Base-by-base conservation (phyloP, 805 yeast genomes). In the Scheffersomyces stipitis region DNA sequence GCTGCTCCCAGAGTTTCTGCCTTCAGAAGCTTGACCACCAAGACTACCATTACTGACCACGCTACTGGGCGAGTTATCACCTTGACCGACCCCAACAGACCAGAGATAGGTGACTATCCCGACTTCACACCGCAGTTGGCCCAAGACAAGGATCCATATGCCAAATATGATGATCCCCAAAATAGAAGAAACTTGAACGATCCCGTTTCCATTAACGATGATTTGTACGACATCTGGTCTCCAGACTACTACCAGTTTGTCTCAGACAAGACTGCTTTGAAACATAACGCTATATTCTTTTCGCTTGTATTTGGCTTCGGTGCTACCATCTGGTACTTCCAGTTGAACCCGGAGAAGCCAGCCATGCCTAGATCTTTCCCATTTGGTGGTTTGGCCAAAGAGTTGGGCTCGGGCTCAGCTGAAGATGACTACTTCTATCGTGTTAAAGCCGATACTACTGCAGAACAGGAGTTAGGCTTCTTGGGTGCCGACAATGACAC, bases 171-270 rank as follows among this genome's bases (percentile, higher is more conserved):
- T 58, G 91, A 86, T 58, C 85, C 69, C 50, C 95, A 86, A 63
- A 77, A 81, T 60, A 77, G 91, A 67, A 80, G 95, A 64, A 86
- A 86, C 69, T 70, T 76, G 46, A 75, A 78, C 46, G 89, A 86
- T 44, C 86, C 88, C 18, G 60, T 86, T 46, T 81, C 80, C 57
- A 78, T 80, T 37, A 78, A 81, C 51, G 84, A 81, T 48, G 96
- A 86, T 54, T 66, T 77, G 60, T 71, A 81, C 54, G 90, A 86
- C 60, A 74, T 85, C 72, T 86, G 95, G 95, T 77, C 95, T 6
- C 93, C 95, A 9, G 95, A 86, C 54, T 75, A 80, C 54, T 78
- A 71, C 58, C 79, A 80, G 49, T 59, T 69, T 26, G 83, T 80
- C 23, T 65, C 75, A 27, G 83, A 84, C 60, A 55, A 61, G 31